phyloP scores from a whole-genome alignment of 176 grass and related monocot species.

The Oryza meyeriana region DNA sequence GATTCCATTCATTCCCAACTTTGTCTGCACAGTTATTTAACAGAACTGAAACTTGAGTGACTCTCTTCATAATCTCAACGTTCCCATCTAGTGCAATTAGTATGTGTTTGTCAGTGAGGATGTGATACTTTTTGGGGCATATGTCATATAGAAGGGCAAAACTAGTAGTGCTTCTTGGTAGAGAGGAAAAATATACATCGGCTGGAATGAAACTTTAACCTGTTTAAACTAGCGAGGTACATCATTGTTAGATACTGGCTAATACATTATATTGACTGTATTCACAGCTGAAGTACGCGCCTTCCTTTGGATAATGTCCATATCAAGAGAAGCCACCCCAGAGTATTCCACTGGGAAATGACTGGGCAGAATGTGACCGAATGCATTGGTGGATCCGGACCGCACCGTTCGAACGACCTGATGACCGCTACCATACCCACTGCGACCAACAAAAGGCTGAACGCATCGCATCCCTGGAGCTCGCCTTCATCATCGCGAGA shows the following conservation, averaged over 20 bases:
- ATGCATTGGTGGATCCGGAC: constrained; percentile 90
- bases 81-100: not conserved
- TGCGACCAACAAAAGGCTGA: constrained; percentile 92
- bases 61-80: not conserved
- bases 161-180: not conserved
- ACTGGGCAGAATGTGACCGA: constrained; percentile 91
- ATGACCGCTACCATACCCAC: constrained; percentile 89
- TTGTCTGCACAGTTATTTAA: constrained; percentile 1
- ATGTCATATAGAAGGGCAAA: not conserved
- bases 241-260: not conserved
- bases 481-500: constrained; percentile 93
- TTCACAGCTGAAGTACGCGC: constrained; percentile 74
- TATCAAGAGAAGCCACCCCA: constrained; percentile 88
- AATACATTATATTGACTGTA: constrained; percentile 15
- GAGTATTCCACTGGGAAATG: constrained; percentile 94
- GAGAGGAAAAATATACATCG: not conserved
- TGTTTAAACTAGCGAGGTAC: not conserved
- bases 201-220: not conserved
- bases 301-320: constrained; percentile 93
- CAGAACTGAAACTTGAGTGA: not conserved
- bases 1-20: not conserved
- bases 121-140: not conserved
- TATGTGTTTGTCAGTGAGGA: not conserved
- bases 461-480: constrained; percentile 87
- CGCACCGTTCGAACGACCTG: constrained; percentile 83